Base-by-base conservation (phyloP, 345 rosid species). In the Gossypioides kirkii region DNA sequence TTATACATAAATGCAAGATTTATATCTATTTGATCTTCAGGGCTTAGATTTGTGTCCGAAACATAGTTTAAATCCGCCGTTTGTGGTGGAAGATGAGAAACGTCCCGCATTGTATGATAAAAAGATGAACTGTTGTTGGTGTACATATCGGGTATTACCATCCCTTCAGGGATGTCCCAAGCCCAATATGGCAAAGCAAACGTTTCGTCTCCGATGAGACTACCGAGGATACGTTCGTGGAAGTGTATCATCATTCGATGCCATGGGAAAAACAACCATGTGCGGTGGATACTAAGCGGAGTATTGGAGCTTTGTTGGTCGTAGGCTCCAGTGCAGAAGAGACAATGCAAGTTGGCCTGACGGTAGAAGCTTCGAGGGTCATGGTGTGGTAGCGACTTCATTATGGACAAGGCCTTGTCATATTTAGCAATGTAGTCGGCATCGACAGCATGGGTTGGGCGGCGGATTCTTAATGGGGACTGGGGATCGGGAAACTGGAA, bases 91-190 rank as follows among this genome's bases (percentile, higher is more conserved):
- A 22, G n/a, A 17, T 71, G 74, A 0, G 74, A 71, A 0, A 13
- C 17, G 20, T 73, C 76, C 1, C 76, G 76, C 52, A 47, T 36
- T 18, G 22, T 11, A 49, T 73, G 71, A 10, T 26, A 66, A 50
- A 74, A 69, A 0, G 72, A 50, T 23, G 50, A 74, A 2, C 7
- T 59, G 3, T 0, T 20, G 52, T 74, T 42, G 7, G 20, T 49
- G 22, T 36, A 74, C 25, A 66, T 23, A 11, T 43, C 54, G 2
- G 77, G 77, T 2, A 74, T 53, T 12, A 52, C 20, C 72, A 66
- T 74, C 20, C 77, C 72, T 54, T 60, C 25, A 20, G 74, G 74
- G 45, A 49, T 58, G 70, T 76, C 79, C 79, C 79, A 76, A 28
- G 65, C 43, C 79, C 79, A 70, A 32, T 58, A 38, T 13, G 79